Percentiles rank a stretch among this genome's conserved stretches.
Conservation (phyloP, 805 yeast species). For the Wickerhamomyces mucosus region DNA sequence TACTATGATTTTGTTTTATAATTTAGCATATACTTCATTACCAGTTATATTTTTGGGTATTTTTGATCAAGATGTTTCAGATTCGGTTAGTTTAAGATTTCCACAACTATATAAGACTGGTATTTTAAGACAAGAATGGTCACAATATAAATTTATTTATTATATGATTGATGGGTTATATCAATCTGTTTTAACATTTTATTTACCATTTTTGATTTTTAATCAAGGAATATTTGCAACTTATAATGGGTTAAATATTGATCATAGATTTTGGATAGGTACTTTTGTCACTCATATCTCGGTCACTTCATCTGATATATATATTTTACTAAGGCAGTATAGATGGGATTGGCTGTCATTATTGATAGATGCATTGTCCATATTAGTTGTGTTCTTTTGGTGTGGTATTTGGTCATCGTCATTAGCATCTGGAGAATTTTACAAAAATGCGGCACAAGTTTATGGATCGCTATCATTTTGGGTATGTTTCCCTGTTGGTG, state of each 20-base stretch:
- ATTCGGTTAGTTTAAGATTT: conserved; percentile 54
- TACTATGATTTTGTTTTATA: conserved; percentile 73
- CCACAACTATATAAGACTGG: conserved; percentile 72
- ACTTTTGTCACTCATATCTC: conserved; percentile 54
- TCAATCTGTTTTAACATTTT: conserved; percentile 63
- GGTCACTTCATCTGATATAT: conserved; percentile 54
- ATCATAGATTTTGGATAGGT: conserved; percentile 69
- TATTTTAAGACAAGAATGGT: conserved; percentile 64
- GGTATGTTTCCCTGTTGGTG: conserved; percentile 56
- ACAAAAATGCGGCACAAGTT: conserved; percentile 52
- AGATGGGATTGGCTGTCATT: conserved; percentile 77
- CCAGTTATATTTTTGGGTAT: conserved; percentile 74
- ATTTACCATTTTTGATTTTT: conserved; percentile 59
- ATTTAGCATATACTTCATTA: conserved; percentile 73
- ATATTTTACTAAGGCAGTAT: conserved; percentile 56
- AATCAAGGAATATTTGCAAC: conserved; percentile 33
- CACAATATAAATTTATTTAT: conserved; percentile 54
- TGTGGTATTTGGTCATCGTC: conserved; percentile 67
- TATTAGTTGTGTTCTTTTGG: conserved; percentile 59
- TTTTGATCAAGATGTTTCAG: conserved; percentile 74
- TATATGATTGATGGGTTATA: conserved; percentile 73
- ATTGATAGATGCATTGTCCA: conserved; percentile 46
- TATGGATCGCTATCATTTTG: conserved; percentile 56
- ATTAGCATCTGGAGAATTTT: conserved; percentile 43
- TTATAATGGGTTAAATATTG: conserved; percentile 45